Evolutionary conservation across 148 eudicot species (phyloP).

Genomic region (Simmondsia chinensis): DNA sequence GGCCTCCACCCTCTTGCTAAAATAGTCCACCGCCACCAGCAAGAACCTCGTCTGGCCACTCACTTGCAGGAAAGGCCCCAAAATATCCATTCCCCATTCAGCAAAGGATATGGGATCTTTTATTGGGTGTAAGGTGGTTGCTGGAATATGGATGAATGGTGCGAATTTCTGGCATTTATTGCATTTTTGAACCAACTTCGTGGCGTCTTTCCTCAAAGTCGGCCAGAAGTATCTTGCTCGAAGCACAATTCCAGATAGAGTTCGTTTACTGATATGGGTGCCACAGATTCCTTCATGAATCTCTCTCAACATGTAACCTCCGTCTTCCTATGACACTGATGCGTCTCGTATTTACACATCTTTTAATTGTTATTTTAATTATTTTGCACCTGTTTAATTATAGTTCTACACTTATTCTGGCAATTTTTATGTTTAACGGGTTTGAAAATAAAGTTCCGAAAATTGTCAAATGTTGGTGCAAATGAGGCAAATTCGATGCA

Average conservation of each 20-base stretch:
- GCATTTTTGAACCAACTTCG: not conserved
- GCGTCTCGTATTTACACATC: too few relatives aligned
- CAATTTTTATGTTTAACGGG: too few relatives aligned
- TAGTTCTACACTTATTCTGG: too few relatives aligned
- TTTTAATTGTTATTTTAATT: too few relatives aligned
- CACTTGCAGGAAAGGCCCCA: not conserved
- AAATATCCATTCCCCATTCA: conserved; percentile 3
- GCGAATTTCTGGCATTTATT: not conserved
- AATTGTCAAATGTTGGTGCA: too few relatives aligned
- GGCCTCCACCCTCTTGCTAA: conserved; percentile 7
- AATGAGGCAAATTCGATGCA: too few relatives aligned
- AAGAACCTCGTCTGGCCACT: not conserved
- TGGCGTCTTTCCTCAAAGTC: not conserved
- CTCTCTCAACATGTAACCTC: not conserved
- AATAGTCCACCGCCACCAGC: not conserved
- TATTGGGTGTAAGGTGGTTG: not conserved
- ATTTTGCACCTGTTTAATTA: too few relatives aligned
- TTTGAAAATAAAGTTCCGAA: too few relatives aligned
- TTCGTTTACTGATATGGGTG: not conserved
- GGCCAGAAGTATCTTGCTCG: conserved; percentile 3
- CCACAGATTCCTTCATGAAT: conserved; percentile 1
- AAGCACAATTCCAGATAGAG: not conserved
- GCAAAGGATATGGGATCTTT: not conserved
- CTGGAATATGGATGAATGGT: not conserved
- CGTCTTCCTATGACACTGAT: too few relatives aligned